phyloP scores from a whole-genome alignment of 768 basidiomycete genomes.

The Rhodotorula paludigena region DNA sequence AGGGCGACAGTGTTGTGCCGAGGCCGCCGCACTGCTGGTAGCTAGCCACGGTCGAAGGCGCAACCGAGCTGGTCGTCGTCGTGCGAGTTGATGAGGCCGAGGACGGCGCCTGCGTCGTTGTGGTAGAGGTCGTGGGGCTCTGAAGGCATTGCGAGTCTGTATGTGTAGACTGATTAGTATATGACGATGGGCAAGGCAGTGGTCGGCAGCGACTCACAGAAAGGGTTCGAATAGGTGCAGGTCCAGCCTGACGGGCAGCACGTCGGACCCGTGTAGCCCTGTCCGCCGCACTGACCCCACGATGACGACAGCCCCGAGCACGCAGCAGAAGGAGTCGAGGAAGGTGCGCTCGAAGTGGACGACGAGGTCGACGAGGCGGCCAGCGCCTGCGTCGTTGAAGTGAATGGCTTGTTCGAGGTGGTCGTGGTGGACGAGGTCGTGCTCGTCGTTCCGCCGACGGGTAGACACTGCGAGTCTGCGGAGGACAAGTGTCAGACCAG shows the following conservation, averaged over 20 bases:
- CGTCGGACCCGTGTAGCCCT: neutral
- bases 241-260: neutral
- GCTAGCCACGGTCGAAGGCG: neutral
- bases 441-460: too few species aligned
- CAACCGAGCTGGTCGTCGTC: neutral
- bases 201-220: neutral
- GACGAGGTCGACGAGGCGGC: neutral
- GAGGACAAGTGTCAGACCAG: too few species aligned
- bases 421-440: neutral
- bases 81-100: neutral
- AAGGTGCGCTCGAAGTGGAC: neutral
- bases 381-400: neutral
- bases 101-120: too few species aligned
- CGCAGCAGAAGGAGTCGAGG: neutral
- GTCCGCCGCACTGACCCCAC: conserved; percentile 8
- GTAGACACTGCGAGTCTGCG: conserved; percentile 7
- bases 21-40: neutral
- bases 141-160: neutral
- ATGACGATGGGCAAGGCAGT: neutral
- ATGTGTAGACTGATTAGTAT: neutral
- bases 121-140: neutral
- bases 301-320: neutral
- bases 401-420: neutral
- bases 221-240: neutral
- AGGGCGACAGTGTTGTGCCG: neutral